Evolutionary conservation across 2,329 filamentous ascomycete species (phyloP).

Genomic region (Dactylellina leptospora): DNA sequence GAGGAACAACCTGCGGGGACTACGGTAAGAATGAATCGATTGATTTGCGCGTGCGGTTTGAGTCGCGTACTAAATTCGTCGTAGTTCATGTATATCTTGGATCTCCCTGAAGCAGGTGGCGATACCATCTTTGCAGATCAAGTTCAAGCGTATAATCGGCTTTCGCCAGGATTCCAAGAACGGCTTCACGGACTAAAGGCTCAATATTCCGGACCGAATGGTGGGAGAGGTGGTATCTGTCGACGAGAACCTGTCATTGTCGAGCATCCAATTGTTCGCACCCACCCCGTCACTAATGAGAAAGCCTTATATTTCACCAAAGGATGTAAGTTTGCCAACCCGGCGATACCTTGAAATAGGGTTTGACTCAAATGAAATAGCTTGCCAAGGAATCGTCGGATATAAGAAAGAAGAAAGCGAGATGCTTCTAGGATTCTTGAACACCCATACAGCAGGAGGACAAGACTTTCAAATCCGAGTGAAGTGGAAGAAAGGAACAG

Average conservation of each 20-base stretch:
- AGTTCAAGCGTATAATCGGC: slow-evolving; percentile 79
- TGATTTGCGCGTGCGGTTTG: too few relatives aligned
- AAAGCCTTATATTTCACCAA: slow-evolving; percentile 85
- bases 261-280: slow-evolving; percentile 80
- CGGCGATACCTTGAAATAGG: not conserved
- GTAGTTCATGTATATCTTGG: slow-evolving; percentile 81
- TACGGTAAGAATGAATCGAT: too few relatives aligned
- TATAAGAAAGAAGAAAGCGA: slow-evolving; percentile 89
- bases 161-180: slow-evolving; percentile 81
- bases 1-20: slow-evolving; percentile 88
- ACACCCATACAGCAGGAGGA: slow-evolving; percentile 75
- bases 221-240: slow-evolving; percentile 73
- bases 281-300: slow-evolving; percentile 80
- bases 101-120: slow-evolving; percentile 69
- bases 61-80: not conserved
- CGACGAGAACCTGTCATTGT: slow-evolving; percentile 78
- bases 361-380: not conserved
- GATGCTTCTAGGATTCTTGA: slow-evolving; percentile 78
- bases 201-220: slow-evolving; percentile 80
- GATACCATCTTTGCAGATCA: slow-evolving; percentile 85
- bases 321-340: slow-evolving; percentile 74
- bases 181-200: slow-evolving; percentile 81
- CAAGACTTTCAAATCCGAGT: slow-evolving; percentile 78
- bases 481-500: slow-evolving; percentile 79
- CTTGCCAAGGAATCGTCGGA: slow-evolving; percentile 69